These are phyloP conservation scores for Aegilops umbellulata DNA, from an alignment of 176 grass and related monocot genomes.

Conservation along the genomic window DNA sequence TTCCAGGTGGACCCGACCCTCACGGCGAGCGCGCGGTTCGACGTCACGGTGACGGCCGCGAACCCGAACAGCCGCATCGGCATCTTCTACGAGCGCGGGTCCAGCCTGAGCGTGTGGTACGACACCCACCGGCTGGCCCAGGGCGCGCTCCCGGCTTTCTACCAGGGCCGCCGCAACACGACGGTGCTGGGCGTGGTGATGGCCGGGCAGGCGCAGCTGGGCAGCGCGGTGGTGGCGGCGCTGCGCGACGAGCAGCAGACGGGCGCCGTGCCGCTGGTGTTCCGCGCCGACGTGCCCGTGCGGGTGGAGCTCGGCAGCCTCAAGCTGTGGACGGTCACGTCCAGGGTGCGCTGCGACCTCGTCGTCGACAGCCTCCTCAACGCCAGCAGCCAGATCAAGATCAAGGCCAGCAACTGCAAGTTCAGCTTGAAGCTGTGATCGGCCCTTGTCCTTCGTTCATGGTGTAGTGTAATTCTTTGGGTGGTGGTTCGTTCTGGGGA, in stretches of 20 bases:
- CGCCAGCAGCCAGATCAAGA: conserved; percentile 64
- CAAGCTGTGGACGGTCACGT: conserved; percentile 66
- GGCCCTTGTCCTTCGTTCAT: neutral
- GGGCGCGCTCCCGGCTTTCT: conserved; percentile 62
- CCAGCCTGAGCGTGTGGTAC: conserved; percentile 60
- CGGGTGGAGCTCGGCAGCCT: conserved; percentile 51
- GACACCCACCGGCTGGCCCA: conserved; percentile 22
- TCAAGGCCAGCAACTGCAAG: conserved; percentile 93
- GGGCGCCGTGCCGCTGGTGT: conserved; percentile 59
- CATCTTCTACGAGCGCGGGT: conserved; percentile 64
- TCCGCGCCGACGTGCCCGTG: conserved; percentile 74
- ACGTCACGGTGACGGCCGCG: conserved; percentile 66
- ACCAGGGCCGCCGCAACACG: conserved; percentile 81
- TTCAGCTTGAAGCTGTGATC: conserved; percentile 69
- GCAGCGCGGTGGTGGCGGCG: conserved; percentile 30
- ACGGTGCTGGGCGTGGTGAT: conserved; percentile 57
- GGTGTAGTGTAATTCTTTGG: neutral
- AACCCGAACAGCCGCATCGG: conserved; percentile 70
- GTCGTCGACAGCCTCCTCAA: conserved; percentile 80
- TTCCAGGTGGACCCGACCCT: conserved; percentile 48
- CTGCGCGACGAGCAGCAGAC: conserved; percentile 53
- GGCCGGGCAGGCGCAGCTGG: conserved; percentile 57
- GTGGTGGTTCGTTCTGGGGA: neutral
- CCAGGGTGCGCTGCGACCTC: conserved; percentile 64
- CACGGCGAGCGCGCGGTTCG: conserved; percentile 47